Conservation (phyloP, 352 stramenopile genomes). For the Aphanomyces invadans region DNA sequence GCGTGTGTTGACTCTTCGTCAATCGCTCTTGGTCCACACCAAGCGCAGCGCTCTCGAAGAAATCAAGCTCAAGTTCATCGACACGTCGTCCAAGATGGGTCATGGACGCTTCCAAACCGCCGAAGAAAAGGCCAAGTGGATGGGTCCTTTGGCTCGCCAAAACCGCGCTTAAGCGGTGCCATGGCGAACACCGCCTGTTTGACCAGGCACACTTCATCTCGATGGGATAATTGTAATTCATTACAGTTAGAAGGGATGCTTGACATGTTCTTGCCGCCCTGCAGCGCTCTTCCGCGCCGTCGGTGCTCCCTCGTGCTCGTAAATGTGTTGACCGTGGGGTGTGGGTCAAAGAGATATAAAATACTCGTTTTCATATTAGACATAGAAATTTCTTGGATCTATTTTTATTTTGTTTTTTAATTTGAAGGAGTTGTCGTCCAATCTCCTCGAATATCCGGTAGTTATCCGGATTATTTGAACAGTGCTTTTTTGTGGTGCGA, state of each 20-base stretch:
- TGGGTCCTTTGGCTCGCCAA: slow-evolving; percentile 92
- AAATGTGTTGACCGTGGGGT: neutral
- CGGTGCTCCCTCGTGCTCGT: neutral
- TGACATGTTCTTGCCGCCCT: neutral
- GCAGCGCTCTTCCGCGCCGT: neutral
- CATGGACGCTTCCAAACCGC: slow-evolving; percentile 99
- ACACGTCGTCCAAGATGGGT: slow-evolving; percentile 98
- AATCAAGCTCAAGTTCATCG: slow-evolving; percentile 94
- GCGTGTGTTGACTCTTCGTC: slow-evolving; percentile 96
- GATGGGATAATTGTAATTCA: slow-evolving; percentile 19
- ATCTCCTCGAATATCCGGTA: neutral
- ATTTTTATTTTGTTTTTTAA: slow-evolving; percentile 3
- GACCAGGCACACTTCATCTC: neutral
- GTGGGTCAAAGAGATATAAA: too few species aligned
- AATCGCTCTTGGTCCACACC: slow-evolving; percentile 97
- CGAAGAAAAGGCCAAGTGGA: slow-evolving; percentile 99
- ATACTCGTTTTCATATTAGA: neutral
- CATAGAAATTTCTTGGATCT: neutral
- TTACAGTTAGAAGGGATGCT: slow-evolving; percentile 9
- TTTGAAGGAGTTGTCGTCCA: neutral
- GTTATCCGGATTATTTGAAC: slow-evolving; percentile 7
- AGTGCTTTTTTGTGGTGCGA: slow-evolving; percentile 6
- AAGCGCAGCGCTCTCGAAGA: slow-evolving; percentile 96
- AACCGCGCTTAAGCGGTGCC: slow-evolving; percentile 66
- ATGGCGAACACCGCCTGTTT: neutral